These are phyloP conservation scores for Lasiodiplodia gonubiensis DNA, from an alignment of 2,329 filamentous ascomycete genomes.

Conservation along the genomic window DNA sequence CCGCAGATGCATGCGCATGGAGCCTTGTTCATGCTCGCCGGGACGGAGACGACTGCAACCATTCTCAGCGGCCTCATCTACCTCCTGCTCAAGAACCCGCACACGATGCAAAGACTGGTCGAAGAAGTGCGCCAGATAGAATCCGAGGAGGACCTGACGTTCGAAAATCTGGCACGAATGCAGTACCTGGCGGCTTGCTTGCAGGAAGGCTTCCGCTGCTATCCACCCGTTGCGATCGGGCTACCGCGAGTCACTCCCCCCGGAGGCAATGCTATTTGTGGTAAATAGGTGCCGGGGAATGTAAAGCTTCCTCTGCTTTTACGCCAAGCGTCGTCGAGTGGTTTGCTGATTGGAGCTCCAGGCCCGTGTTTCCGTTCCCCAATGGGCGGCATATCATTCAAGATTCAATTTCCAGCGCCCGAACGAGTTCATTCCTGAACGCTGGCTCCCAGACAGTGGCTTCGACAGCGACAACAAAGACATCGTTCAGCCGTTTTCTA, in stretches of 20 bases:
- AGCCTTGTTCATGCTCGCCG: slow-evolving; percentile 38
- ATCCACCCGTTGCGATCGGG: slow-evolving; percentile 45
- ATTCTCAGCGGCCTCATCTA: slow-evolving; percentile 45
- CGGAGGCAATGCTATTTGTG: slow-evolving; percentile 46
- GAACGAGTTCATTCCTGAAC: slow-evolving; percentile 46
- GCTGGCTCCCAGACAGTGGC: slow-evolving; percentile 44
- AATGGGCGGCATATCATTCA: slow-evolving; percentile 24
- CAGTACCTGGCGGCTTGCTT: slow-evolving; percentile 37
- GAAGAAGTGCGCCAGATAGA: slow-evolving; percentile 1
- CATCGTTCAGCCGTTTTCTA: slow-evolving; percentile 51
- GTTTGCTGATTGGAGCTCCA: not conserved
- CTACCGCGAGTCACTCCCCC: slow-evolving; percentile 42
- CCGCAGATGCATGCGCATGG: slow-evolving; percentile 1
- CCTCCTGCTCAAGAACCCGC: slow-evolving; percentile 38
- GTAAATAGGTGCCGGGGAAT: slow-evolving; percentile 42
- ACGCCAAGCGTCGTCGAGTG: rapidly evolving
- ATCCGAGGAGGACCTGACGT: not conserved
- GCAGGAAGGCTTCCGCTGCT: slow-evolving; percentile 43
- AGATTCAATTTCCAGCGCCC: slow-evolving; percentile 44
- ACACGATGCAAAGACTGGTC: not conserved
- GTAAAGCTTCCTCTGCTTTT: slow-evolving; percentile 25
- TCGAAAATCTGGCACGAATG: not conserved
- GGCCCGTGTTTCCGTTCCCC: slow-evolving; percentile 35
- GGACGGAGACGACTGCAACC: slow-evolving; percentile 50
- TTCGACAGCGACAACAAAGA: slow-evolving; percentile 40